A percentile compares a stretch with the other conserved stretches of the same genome.
Evolutionary conservation across 306 rosid genomes (phyloP).

Genomic region (Ammopiptanthus mongolicus): DNA sequence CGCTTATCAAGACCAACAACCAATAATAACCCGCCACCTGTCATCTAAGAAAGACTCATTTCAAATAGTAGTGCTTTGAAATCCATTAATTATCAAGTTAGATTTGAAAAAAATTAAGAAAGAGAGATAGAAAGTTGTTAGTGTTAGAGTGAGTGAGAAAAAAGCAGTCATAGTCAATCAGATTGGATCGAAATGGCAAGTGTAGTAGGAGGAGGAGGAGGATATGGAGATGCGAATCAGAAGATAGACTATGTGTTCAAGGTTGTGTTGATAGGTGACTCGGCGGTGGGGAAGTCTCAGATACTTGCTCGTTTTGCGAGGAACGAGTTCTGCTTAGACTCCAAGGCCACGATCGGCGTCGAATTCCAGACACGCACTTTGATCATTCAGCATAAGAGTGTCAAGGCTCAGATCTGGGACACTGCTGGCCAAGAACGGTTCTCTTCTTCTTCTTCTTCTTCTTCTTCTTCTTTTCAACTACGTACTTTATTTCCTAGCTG

Average conservation of each 20-base stretch:
- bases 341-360: constrained; percentile 90
- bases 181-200: constrained; percentile 15
- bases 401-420: constrained; percentile 99
- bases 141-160: too few relatives aligned
- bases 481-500: background rate
- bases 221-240: constrained; percentile 76
- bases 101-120: background rate
- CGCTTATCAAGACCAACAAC: background rate
- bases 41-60: background rate
- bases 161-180: too few relatives aligned
- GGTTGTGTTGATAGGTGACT: constrained; percentile 87
- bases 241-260: constrained; percentile 93
- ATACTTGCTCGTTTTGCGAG: constrained; percentile 83
- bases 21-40: constrained; percentile 23
- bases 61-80: background rate
- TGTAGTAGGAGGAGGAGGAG: constrained; percentile 52
- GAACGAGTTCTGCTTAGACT: constrained; percentile 85
- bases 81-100: background rate
- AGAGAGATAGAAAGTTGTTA: too few relatives aligned
- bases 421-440: constrained; percentile 98
- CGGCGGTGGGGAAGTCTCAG: constrained; percentile 95
- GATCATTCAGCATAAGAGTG: constrained; percentile 78
- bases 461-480: background rate
- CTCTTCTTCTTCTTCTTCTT: background rate
- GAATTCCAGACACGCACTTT: constrained; percentile 91